Percentiles rank a stretch among this genome's conserved stretches.
Conservation (phyloP, 352 stramenopile species). For the Phytophthora uliginosa region DNA sequence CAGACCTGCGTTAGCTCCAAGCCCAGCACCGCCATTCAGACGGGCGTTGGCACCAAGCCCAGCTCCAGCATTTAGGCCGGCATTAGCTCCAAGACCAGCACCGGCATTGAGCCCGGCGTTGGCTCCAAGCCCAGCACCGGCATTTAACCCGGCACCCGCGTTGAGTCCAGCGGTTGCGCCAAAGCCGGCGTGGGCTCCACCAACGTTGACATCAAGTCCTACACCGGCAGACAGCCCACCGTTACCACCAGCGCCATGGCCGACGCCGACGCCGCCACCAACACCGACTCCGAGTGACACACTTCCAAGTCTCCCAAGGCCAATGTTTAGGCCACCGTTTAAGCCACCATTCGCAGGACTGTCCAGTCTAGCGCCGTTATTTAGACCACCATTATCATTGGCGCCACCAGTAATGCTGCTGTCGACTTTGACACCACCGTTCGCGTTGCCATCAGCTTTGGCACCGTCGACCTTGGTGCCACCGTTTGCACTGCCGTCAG, state of each 20-base stretch:
- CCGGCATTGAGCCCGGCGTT: not conserved
- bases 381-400: not conserved
- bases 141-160: not conserved
- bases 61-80: too few species aligned
- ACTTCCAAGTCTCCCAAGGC: not conserved
- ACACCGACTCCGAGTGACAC: not conserved
- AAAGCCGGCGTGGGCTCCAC: not conserved
- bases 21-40: not conserved
- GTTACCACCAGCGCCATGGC: not conserved
- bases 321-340: not conserved
- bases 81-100: not conserved
- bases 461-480: not conserved
- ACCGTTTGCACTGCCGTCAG: not conserved
- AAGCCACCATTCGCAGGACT: not conserved
- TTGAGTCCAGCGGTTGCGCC: not conserved
- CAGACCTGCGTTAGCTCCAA: not conserved
- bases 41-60: too few species aligned
- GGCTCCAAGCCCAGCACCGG: slow-evolving; percentile 7
- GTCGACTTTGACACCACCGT: not conserved
- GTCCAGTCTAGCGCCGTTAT: not conserved
- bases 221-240: not conserved
- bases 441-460: not conserved
- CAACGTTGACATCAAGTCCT: not conserved
- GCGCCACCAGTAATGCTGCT: not conserved
- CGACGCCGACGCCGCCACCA: slow-evolving; percentile 1